These are phyloP conservation scores for Ruellia speciosa DNA, from an alignment of 305 asterid species.

Conservation along the genomic window DNA sequence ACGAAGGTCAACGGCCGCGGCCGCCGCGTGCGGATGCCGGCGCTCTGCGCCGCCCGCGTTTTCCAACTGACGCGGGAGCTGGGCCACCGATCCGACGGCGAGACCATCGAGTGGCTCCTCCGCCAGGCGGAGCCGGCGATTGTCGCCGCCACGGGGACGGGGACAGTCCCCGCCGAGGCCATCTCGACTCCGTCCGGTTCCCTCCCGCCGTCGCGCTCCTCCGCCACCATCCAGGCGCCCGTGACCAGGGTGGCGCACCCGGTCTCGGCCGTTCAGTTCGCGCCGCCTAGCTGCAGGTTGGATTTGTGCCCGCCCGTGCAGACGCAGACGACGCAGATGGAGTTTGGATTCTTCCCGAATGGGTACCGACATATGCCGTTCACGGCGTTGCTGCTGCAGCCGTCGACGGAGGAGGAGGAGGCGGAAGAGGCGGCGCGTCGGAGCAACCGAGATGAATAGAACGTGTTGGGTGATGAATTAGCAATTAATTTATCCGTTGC, in stretches of 20 bases:
- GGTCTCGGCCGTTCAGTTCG: constrained; percentile 15
- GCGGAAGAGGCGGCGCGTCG: constrained; percentile 19
- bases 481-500: constrained; percentile 15
- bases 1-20: constrained; percentile 64
- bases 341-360: constrained; percentile 25
- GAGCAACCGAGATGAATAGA: constrained; percentile 15
- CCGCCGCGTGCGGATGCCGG: constrained; percentile 69
- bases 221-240: constrained; percentile 17
- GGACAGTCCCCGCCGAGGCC: constrained; percentile 42
- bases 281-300: constrained; percentile 33
- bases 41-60: constrained; percentile 58
- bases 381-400: constrained; percentile 52
- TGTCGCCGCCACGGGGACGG: constrained; percentile 54
- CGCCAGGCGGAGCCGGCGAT: constrained; percentile 56
- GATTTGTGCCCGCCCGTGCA: constrained; percentile 31
- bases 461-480: constrained; percentile 1
- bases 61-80: constrained; percentile 66
- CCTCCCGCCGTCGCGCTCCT: constrained; percentile 16
- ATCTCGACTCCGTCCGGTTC: constrained; percentile 28
- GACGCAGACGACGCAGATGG: constrained; percentile 19
- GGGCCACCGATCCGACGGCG: constrained; percentile 65
- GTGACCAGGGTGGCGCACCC: constrained; percentile 23
- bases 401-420: constrained; percentile 35
- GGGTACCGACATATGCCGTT: constrained; percentile 48
- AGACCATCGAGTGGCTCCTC: constrained; percentile 75